These are phyloP conservation scores for Eurotiales sp. DNA, from an alignment of 2,329 filamentous ascomycete species.

Conservation along the genomic window DNA sequence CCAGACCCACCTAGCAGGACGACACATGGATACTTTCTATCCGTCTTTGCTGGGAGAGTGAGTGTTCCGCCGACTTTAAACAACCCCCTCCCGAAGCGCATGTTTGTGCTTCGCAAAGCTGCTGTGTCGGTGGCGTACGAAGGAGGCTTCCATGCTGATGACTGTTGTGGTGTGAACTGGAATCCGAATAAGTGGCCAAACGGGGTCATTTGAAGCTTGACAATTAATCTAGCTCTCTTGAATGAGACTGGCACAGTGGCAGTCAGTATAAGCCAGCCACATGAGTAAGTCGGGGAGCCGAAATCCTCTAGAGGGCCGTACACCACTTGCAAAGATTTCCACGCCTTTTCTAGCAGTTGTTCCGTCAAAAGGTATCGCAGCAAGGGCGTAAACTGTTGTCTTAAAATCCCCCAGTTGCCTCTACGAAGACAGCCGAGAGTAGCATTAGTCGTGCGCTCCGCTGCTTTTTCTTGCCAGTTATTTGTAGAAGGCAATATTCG, in stretches of 20 bases:
- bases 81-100: background rate
- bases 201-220: background rate
- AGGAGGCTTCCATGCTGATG: background rate
- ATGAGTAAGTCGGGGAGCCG: background rate
- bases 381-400: background rate
- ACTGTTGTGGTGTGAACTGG: background rate
- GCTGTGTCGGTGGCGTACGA: background rate
- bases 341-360: background rate
- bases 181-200: background rate
- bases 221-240: background rate
- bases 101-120: background rate
- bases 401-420: background rate
- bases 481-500: background rate
- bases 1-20: background rate
- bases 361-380: background rate
- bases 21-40: background rate
- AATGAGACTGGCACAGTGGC: background rate
- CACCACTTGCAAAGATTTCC: background rate
- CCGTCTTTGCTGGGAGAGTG: background rate
- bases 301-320: background rate
- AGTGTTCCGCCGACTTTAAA: constrained; percentile 3
- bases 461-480: background rate
- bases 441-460: background rate
- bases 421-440: background rate
- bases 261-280: background rate